Percentiles rank a stretch among this genome's conserved stretches.
Conservation (phyloP, 768 basidiomycete species). For the Termitomyces sp. region DNA sequence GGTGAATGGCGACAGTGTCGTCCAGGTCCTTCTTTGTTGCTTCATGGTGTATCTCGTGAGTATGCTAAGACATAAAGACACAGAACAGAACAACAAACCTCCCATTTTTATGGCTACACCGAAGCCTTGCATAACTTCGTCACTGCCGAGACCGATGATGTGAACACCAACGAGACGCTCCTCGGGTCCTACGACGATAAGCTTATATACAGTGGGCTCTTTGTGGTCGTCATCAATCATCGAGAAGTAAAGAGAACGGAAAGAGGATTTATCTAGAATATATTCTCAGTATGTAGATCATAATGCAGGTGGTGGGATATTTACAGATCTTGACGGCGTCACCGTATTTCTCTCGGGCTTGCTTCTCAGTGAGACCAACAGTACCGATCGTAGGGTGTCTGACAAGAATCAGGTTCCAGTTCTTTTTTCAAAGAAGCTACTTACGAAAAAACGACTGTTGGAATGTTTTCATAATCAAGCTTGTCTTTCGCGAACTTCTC, state of each 20-base stretch:
- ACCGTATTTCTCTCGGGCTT: constrained; percentile 87
- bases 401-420: constrained; percentile 4
- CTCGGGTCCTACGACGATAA: constrained; percentile 81
- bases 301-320: constrained; percentile 21
- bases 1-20: constrained; percentile 89
- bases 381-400: constrained; percentile 96
- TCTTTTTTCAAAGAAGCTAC: constrained; percentile 25
- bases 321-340: constrained; percentile 87
- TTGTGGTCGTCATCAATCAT: constrained; percentile 89
- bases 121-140: constrained; percentile 95
- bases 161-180: constrained; percentile 97
- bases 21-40: constrained; percentile 82
- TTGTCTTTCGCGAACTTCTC: constrained; percentile 84
- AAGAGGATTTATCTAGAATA: constrained; percentile 65
- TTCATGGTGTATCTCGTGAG: constrained; percentile 15
- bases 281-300: neutral
- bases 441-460: constrained; percentile 95
- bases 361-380: constrained; percentile 89
- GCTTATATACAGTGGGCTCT: constrained; percentile 92
- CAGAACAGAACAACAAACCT: constrained; percentile 25
- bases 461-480: constrained; percentile 83
- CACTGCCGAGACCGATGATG: constrained; percentile 86
- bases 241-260: constrained; percentile 87
- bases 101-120: constrained; percentile 98
- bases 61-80: neutral